Conservation (phyloP, 176 grass and related monocot genomes). For the Avena eriantha region DNA sequence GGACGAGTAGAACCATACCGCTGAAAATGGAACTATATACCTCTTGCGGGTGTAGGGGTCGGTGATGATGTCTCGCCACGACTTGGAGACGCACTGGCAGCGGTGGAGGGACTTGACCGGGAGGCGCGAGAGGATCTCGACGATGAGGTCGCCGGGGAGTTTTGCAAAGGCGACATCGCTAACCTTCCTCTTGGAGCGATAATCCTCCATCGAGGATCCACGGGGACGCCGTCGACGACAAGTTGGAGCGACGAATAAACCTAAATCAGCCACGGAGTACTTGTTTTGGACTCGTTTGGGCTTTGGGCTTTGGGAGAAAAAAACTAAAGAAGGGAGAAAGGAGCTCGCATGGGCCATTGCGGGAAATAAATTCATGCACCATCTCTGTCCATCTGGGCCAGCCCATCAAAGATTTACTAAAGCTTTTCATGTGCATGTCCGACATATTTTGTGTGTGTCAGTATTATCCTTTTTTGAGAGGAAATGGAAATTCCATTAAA, state of each 20-base stretch:
- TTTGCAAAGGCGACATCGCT: not conserved
- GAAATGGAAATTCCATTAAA: no score
- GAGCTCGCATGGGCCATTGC: no score
- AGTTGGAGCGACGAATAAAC: not conserved
- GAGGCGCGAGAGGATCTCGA: not conserved
- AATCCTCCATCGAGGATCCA: not conserved
- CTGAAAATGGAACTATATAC: not conserved
- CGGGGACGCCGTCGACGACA: not conserved
- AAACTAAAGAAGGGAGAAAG: no score
- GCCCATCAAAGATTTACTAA: no score
- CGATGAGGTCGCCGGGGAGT: not conserved
- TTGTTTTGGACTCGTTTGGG: no score
- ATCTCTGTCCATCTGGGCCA: no score
- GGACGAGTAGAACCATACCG: not conserved
- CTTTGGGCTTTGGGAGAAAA: no score
- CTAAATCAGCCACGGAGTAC: no score
- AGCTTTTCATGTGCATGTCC: no score
- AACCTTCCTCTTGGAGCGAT: not conserved
- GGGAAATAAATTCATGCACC: no score
- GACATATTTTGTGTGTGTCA: no score
- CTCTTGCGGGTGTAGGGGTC: not conserved
- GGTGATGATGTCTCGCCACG: not conserved
- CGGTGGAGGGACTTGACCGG: not conserved
- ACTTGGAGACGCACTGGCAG: not conserved
- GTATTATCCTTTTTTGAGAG: no score